Conservation (phyloP, 306 rosid genomes). For the Alnus rubra region DNA sequence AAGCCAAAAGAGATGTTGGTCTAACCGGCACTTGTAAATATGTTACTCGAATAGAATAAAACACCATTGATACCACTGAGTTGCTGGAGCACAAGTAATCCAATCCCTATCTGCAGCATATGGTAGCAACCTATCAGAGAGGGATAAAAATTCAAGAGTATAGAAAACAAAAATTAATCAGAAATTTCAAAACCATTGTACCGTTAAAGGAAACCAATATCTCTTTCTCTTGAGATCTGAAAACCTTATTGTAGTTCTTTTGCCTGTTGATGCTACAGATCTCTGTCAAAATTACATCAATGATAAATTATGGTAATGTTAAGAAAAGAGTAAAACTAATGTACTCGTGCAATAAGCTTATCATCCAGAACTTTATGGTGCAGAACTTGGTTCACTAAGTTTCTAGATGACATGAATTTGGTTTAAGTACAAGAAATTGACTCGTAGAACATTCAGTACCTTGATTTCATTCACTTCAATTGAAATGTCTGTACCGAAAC, state of each 20-base stretch:
- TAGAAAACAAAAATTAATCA: slow-evolving; percentile 17
- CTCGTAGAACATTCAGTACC: slow-evolving; percentile 40
- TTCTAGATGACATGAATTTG: slow-evolving; percentile 5
- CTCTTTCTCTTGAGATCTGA: slow-evolving; percentile 76
- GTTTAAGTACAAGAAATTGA: neutral
- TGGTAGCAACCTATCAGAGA: slow-evolving; percentile 15
- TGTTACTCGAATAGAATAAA: slow-evolving; percentile 80
- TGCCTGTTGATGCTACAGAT: slow-evolving; percentile 59
- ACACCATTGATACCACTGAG: slow-evolving; percentile 81
- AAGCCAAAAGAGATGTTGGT: slow-evolving; percentile 15
- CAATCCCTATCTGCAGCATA: slow-evolving; percentile 69
- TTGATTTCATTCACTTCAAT: slow-evolving; percentile 83
- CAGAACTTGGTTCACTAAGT: neutral
- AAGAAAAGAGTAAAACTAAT: slow-evolving; percentile 4
- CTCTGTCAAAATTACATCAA: slow-evolving; percentile 41
- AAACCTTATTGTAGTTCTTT: slow-evolving; percentile 60
- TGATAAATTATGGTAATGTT: slow-evolving; percentile 23
- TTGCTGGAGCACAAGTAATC: slow-evolving; percentile 78
- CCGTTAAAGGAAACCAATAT: slow-evolving; percentile 87
- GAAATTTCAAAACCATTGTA: slow-evolving; percentile 19
- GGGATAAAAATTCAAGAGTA: slow-evolving; percentile 11
- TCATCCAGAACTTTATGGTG: neutral
- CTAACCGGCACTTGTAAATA: slow-evolving; percentile 77
- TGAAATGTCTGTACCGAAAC: slow-evolving; percentile 79
- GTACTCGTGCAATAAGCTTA: slow-evolving; percentile 17